phyloP scores from a whole-genome alignment of 148 eudicot genomes.

The Beta vulgaris region DNA sequence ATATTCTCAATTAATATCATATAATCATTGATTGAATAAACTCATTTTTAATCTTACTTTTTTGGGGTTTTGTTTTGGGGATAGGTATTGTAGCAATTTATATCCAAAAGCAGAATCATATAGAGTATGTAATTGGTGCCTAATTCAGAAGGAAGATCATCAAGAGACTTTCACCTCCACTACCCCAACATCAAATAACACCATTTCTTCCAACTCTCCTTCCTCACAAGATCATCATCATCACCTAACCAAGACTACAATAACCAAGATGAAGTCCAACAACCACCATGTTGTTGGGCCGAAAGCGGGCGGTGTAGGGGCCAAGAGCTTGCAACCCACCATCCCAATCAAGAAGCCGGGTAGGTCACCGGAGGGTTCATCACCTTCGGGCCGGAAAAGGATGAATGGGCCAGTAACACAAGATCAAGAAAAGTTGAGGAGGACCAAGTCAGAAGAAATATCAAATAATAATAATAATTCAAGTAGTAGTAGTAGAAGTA shows the following conservation, averaged over 20 bases:
- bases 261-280: not conserved
- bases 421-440: conserved; percentile 29
- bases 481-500: conserved; percentile 9
- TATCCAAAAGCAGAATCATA: conserved; percentile 72
- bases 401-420: too few species aligned
- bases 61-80: not conserved
- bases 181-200: conserved; percentile 17
- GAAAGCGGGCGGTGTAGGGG: conserved; percentile 14
- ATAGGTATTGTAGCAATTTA: conserved; percentile 76
- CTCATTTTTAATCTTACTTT: not conserved
- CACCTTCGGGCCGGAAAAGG: conserved; percentile 38
- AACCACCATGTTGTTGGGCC: conserved; percentile 22
- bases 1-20: not conserved
- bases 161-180: not conserved
- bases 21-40: not conserved
- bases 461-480: conserved; percentile 21
- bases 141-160: conserved; percentile 34
- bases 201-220: conserved; percentile 33
- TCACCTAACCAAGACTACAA: conserved; percentile 11
- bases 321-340: conserved; percentile 22
- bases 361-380: conserved; percentile 24
- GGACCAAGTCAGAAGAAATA: conserved; percentile 46
- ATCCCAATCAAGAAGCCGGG: conserved; percentile 46
- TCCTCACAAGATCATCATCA: conserved; percentile 29
- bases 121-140: conserved; percentile 79